These are phyloP conservation scores for Berkeleyomyces basicola DNA, from an alignment of 2,329 filamentous ascomycete genomes.

Conservation along the genomic window DNA sequence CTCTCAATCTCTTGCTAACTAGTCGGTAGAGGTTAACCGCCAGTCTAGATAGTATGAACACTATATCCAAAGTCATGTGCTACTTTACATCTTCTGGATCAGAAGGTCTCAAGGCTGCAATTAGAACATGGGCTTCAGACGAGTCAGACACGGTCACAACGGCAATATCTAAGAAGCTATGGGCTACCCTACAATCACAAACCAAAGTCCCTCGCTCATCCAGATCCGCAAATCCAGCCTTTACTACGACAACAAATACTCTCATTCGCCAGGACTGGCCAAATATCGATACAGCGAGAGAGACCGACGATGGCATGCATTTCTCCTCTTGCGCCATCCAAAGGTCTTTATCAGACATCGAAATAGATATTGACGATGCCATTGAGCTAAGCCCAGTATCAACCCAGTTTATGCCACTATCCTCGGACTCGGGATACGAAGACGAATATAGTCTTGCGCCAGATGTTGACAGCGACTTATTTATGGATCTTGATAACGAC, in stretches of 20 bases:
- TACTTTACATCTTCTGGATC: constrained; percentile 12
- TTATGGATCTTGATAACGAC: neutral
- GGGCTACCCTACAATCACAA: constrained; percentile 11
- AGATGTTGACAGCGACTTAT: neutral
- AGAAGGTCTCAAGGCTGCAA: constrained; percentile 7
- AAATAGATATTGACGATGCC: constrained; percentile 7
- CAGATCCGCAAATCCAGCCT: neutral
- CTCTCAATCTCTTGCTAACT: neutral
- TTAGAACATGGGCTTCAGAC: neutral
- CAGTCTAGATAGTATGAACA: constrained; percentile 9
- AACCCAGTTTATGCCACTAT: neutral
- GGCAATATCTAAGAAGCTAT: constrained; percentile 7
- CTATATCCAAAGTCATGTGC: constrained; percentile 11
- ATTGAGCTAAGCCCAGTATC: neutral
- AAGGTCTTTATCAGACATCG: constrained; percentile 9
- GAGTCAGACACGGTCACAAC: neutral
- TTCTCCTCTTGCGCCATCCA: neutral
- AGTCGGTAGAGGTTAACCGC: constrained; percentile 4
- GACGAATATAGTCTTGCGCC: constrained; percentile 2
- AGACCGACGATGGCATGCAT: neutral
- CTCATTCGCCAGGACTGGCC: constrained; percentile 4
- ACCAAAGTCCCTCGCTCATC: constrained; percentile 3
- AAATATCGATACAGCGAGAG: constrained; percentile 3
- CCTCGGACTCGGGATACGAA: constrained; percentile 1
- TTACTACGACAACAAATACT: neutral